Percentiles rank a stretch among this genome's conserved stretches.
Evolutionary conservation across 495 filamentous ascomycete genomes (phyloP).

Genomic region (Penicillium riverlandense): DNA sequence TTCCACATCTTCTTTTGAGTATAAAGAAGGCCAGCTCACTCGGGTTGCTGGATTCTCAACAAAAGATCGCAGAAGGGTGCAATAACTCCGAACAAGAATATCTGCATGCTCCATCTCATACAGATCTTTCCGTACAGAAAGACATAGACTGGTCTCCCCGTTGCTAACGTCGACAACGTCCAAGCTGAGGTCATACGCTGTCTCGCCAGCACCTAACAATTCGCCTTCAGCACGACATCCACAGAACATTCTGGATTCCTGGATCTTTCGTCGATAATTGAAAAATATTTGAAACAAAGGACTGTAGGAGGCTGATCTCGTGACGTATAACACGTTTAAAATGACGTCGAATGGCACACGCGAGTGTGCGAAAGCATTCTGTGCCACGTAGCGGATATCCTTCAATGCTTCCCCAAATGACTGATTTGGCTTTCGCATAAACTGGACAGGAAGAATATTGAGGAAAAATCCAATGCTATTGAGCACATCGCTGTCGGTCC

Average conservation of each 20-base stretch:
- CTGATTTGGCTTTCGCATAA: slow-evolving; percentile 9
- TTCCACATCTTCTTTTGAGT: slow-evolving; percentile 6
- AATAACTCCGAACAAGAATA: slow-evolving; percentile 21
- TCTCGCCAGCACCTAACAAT: slow-evolving; percentile 16
- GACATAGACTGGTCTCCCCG: slow-evolving; percentile 5
- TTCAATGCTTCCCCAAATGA: slow-evolving; percentile 9
- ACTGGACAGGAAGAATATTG: slow-evolving; percentile 41
- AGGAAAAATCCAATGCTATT: slow-evolving; percentile 35
- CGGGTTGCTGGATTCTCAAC: slow-evolving; percentile 12
- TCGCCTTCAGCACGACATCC: slow-evolving; percentile 8
- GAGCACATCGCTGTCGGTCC: slow-evolving; percentile 19
- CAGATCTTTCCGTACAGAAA: slow-evolving; percentile 14
- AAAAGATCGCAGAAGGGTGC: slow-evolving; percentile 17
- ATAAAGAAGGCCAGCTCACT: slow-evolving; percentile 11
- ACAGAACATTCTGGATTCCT: slow-evolving; percentile 10
- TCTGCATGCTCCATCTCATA: slow-evolving; percentile 17
- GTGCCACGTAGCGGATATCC: slow-evolving; percentile 9
- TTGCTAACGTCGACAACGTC: slow-evolving; percentile 10
- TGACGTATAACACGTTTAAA: slow-evolving; percentile 26
- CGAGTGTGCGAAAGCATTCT: slow-evolving; percentile 23
- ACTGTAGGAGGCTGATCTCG: slow-evolving; percentile 22
- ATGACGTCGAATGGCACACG: slow-evolving; percentile 39
- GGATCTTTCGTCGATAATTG: slow-evolving; percentile 27
- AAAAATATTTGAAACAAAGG: slow-evolving; percentile 35
- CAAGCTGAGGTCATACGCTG: slow-evolving; percentile 15